Percentiles rank a stretch among this genome's conserved stretches.
These are phyloP conservation scores for Salix udensis DNA, from an alignment of 345 rosid genomes.

Conservation along the genomic window DNA sequence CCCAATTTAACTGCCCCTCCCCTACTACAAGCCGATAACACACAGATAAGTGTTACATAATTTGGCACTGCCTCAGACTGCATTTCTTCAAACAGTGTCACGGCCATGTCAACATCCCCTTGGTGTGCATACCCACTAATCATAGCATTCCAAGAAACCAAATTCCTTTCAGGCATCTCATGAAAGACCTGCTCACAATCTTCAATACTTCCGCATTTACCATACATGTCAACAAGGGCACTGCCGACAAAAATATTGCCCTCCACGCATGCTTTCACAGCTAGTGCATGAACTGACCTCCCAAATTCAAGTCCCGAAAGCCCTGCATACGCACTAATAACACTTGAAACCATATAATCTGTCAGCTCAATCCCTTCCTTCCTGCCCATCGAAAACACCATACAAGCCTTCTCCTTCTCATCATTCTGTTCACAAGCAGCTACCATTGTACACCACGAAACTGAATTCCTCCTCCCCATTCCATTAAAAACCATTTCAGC, in stretches of 20 bases:
- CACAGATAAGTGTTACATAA: constrained; percentile 62
- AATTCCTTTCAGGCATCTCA: constrained; percentile 58
- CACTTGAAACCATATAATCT: constrained; percentile 68
- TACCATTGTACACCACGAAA: constrained; percentile 80
- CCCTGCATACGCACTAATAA: constrained; percentile 68
- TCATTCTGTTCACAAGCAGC: constrained; percentile 67
- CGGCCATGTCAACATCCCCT: constrained; percentile 57
- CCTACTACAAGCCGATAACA: constrained; percentile 84
- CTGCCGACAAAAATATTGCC: constrained; percentile 63
- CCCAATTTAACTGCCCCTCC: constrained; percentile 64
- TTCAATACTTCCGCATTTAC: constrained; percentile 79
- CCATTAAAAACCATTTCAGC: constrained; percentile 50
- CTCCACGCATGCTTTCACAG: constrained; percentile 64
- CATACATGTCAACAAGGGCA: constrained; percentile 85
- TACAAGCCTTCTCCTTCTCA: constrained; percentile 68
- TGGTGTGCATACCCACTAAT: constrained; percentile 77
- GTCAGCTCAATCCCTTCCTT: constrained; percentile 49
- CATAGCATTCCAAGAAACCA: constrained; percentile 73
- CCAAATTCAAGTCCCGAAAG: constrained; percentile 65
- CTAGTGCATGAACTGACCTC: constrained; percentile 62
- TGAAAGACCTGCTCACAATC: constrained; percentile 53
- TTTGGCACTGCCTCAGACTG: constrained; percentile 49
- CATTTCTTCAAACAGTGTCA: constrained; percentile 57
- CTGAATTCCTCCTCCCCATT: constrained; percentile 58
- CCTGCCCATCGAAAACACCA: constrained; percentile 42